Percentiles rank a stretch among this genome's conserved stretches.
phyloP scores from a whole-genome alignment of 192 early-diverging fungal species.

The Thoreauomyces humboldtii region DNA sequence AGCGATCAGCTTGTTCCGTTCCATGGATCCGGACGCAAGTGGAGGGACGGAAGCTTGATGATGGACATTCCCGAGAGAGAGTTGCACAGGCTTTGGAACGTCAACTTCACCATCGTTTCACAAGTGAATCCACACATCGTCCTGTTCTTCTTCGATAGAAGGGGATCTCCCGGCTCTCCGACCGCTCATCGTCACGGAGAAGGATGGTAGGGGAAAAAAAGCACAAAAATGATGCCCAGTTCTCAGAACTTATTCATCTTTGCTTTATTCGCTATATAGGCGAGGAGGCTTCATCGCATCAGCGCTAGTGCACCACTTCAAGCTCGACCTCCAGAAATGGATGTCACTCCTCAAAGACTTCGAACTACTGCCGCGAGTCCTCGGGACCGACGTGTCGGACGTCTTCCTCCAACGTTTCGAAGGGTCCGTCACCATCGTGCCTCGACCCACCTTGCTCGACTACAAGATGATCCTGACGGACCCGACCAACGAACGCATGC shows the following conservation, averaged over 20 bases:
- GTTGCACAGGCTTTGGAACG: slow-evolving; percentile 74
- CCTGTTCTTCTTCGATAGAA: slow-evolving; percentile 80
- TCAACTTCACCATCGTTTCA: slow-evolving; percentile 81
- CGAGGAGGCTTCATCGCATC: slow-evolving; percentile 86
- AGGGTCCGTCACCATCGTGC: slow-evolving; percentile 80
- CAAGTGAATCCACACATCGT: slow-evolving; percentile 88
- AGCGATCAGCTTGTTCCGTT: slow-evolving; percentile 66
- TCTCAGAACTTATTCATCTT: too few relatives aligned
- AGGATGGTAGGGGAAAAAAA: slow-evolving; percentile 52
- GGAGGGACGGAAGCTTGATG: slow-evolving; percentile 86
- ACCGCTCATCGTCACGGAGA: slow-evolving; percentile 66
- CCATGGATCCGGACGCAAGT: slow-evolving; percentile 64
- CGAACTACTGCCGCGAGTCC: slow-evolving; percentile 70
- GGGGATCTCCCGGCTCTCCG: slow-evolving; percentile 74
- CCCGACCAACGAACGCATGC: slow-evolving; percentile 55
- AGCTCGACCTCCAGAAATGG: slow-evolving; percentile 86
- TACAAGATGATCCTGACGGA: slow-evolving; percentile 64
- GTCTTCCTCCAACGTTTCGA: slow-evolving; percentile 90
- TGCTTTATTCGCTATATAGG: too few relatives aligned
- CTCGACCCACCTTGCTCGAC: slow-evolving; percentile 61
- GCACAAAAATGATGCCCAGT: not conserved
- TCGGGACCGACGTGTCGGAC: slow-evolving; percentile 76
- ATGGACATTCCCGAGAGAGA: slow-evolving; percentile 69
- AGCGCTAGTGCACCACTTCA: slow-evolving; percentile 73
- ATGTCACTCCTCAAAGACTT: slow-evolving; percentile 76